Evolutionary conservation across 2,329 filamentous ascomycete genomes (phyloP).

Genomic region (Aspergillus glaucus): DNA sequence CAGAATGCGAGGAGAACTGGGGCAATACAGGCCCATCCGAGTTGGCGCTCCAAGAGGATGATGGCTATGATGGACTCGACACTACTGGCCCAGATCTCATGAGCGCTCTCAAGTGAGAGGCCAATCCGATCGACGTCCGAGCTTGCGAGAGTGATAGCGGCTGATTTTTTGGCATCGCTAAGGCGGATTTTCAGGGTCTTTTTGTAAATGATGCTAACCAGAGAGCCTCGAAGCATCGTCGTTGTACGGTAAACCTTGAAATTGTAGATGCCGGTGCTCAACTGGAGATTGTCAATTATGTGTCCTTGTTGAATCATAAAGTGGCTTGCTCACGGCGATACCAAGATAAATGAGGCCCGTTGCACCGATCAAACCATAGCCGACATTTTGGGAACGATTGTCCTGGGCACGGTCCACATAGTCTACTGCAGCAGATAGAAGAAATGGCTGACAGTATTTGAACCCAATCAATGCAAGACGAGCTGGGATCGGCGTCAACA

Average conservation of each 20-base stretch:
- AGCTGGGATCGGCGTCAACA: conserved; percentile 12
- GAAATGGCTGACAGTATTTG: conserved; percentile 16
- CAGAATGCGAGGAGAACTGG: background rate
- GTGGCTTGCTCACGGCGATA: conserved; percentile 23
- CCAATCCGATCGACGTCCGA: conserved; percentile 37
- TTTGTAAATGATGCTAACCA: conserved; percentile 43
- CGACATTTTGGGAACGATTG: conserved; percentile 12
- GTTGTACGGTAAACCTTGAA: conserved; percentile 31
- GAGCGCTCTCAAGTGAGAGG: conserved; percentile 8
- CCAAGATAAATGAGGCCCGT: conserved; percentile 33
- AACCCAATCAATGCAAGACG: conserved; percentile 16
- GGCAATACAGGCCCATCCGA: conserved; percentile 1
- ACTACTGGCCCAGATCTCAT: conserved; percentile 12
- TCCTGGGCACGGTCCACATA: conserved; percentile 3
- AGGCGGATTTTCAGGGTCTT: conserved; percentile 36
- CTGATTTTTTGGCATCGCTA: conserved; percentile 28
- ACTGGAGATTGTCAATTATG: conserved; percentile 8
- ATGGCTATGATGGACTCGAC: conserved; percentile 4
- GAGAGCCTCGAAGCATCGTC: conserved; percentile 33
- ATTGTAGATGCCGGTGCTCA: conserved; percentile 25
- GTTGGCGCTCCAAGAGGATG: conserved; percentile 3
- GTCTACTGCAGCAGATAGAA: conserved; percentile 20
- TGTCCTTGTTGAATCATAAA: conserved; percentile 4
- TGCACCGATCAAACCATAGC: conserved; percentile 32
- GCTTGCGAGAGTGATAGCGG: conserved; percentile 43